Evolutionary conservation across 2,329 filamentous ascomycete species (phyloP), one percentile per base, ranked within the genome.

Genomic region (Simplicillium sp.): DNA sequence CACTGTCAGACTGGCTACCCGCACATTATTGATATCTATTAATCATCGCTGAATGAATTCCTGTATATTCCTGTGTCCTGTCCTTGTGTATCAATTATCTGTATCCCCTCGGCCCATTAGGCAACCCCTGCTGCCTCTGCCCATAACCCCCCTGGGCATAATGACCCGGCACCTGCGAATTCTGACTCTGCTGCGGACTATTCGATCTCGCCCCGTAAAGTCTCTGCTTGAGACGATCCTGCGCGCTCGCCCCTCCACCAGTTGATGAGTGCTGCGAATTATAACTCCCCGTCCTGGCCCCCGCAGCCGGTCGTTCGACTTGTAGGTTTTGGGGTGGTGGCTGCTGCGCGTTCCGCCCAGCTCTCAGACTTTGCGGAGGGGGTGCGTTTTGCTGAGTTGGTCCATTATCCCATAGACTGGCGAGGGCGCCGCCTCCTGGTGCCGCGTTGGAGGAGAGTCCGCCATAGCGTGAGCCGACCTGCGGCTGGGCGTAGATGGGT

Each of bases 211-310:
- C 70, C 25, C 76, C 79, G 71, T 87, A 87, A 36, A 95, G 65
- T 46, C 86, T 70, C 53, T 88, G 86, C 56, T 87, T 86, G 51
- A 96, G 67, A 50, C 86, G 72, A 52, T 94, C 86, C 64, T 94
- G 86, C 38, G 87, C 87, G 15, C 80, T 78, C 29, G 70, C 70
- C 3, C 70, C 65, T 32, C 55, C 55, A 38, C 62, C 52, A 43
- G 50, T 53, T 11, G 54, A 57, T 16, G 52, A 48, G 18, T 52
- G 60, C 25, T 54, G 51, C 34, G 59, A 75, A 65, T 92, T 86
- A 56, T 87, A 85, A 55, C 83, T 90, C 12, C 82, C 85, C 13
- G 73, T 73, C 40, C 82, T 68, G 61, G 88, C 84, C 49, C 81
- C 7, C 85, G 82, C 42, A 87, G 63, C 29, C 83, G 79, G 15